phyloP scores from a whole-genome alignment of 176 grass and related monocot genomes.

The Panicum miliaceum region DNA sequence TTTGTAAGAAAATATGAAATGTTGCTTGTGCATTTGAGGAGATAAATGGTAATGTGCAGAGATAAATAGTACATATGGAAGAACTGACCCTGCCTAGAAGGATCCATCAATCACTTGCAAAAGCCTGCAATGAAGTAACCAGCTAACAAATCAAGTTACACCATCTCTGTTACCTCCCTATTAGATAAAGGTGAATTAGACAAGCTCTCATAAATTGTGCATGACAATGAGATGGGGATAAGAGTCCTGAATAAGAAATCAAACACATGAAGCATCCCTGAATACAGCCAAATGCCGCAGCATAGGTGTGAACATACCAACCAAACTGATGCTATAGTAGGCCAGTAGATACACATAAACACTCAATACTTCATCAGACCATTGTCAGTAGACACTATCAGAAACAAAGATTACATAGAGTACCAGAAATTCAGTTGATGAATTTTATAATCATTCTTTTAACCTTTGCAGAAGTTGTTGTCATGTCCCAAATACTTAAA shows the following conservation, averaged over 20 bases:
- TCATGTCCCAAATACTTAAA: constrained; percentile 12
- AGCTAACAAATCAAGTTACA: too few species aligned
- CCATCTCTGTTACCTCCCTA: too few species aligned
- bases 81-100: background rate
- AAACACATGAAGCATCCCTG: too few species aligned
- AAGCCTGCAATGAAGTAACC: background rate
- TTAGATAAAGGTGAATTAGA: too few species aligned
- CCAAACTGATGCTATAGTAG: too few species aligned
- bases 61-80: background rate
- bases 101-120: background rate
- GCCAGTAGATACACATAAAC: too few species aligned
- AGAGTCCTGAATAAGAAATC: too few species aligned
- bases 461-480: background rate
- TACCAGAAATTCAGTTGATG: background rate
- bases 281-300: too few species aligned
- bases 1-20: background rate
- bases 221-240: too few species aligned
- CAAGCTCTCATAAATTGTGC: too few species aligned
- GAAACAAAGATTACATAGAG: background rate
- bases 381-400: background rate
- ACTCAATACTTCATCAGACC: background rate
- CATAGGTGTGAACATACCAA: too few species aligned
- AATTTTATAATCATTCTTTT: too few species aligned
- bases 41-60: background rate
- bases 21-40: background rate